These are phyloP conservation scores for Camelina hispida DNA, from an alignment of 345 rosid genomes.

Conservation along the genomic window DNA sequence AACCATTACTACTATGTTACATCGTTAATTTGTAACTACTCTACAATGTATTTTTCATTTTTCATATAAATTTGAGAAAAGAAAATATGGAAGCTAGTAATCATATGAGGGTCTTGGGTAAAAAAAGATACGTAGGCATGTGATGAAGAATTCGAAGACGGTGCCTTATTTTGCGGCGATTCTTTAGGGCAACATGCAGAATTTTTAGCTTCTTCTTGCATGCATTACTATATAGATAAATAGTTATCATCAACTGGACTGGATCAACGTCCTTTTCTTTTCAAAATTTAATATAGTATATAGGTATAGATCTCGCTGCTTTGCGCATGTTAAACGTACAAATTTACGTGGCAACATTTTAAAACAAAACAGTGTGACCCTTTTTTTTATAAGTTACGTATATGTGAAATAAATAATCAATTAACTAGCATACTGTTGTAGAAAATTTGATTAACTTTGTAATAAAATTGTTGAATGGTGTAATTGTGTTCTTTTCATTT, in stretches of 20 bases:
- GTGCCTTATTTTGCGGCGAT: conserved; percentile 68
- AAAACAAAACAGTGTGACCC: background rate
- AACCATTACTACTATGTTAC: background rate
- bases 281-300: background rate
- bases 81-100: conserved; percentile 20
- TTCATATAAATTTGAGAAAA: conserved; percentile 11
- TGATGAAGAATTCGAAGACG: conserved; percentile 58
- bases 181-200: conserved; percentile 50
- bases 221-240: background rate
- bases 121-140: conserved; percentile 44
- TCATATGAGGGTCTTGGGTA: conserved; percentile 1
- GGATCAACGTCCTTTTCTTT: conserved; percentile 11
- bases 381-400: background rate
- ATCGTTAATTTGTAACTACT: conserved; percentile 8
- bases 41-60: background rate
- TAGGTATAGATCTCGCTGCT: background rate
- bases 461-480: background rate
- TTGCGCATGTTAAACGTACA: conserved; percentile 7
- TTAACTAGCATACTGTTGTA: too few species aligned
- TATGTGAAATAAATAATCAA: too few species aligned
- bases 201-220: conserved; percentile 36
- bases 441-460: background rate
- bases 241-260: background rate
- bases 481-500: too few species aligned
- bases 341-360: too few species aligned